These are phyloP conservation scores for Coemansia sp. DNA, from an alignment of 192 early-diverging fungal genomes.

Conservation along the genomic window DNA sequence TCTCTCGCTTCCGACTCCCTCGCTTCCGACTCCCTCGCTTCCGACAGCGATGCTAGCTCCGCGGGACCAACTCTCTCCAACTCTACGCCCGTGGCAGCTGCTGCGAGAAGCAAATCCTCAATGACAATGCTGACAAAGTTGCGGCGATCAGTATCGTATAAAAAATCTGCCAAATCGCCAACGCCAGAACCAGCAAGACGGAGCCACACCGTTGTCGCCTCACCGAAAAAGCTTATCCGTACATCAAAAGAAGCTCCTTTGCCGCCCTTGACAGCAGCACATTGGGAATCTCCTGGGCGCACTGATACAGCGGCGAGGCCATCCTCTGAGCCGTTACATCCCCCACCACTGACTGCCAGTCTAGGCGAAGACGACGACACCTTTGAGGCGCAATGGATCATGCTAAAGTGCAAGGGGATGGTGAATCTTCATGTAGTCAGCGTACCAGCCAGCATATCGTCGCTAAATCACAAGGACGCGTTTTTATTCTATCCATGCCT, in stretches of 20 bases:
- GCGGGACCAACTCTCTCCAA: neutral
- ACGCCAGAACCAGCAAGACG: constrained; percentile 10
- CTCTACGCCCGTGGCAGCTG: neutral
- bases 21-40: neutral
- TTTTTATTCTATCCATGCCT: constrained; percentile 50
- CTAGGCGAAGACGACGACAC: constrained; percentile 8
- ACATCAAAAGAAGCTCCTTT: neutral
- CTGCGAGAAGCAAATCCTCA: neutral
- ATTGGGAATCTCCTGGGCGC: neutral
- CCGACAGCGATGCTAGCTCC: neutral
- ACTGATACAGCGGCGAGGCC: neutral
- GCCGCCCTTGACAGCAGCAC: neutral
- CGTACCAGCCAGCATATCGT: constrained; percentile 31
- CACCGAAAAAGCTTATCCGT: constrained; percentile 20
- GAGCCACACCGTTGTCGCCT: neutral
- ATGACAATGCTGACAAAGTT: constrained; percentile 41
- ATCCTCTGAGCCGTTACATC: neutral
- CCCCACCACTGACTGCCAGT: neutral
- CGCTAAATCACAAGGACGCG: constrained; percentile 52
- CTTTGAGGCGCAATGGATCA: constrained; percentile 35
- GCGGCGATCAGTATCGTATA: constrained; percentile 36
- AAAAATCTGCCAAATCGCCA: constrained; percentile 6
- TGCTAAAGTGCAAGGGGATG: constrained; percentile 54
- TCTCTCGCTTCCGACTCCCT: neutral
- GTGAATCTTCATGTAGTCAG: constrained; percentile 47